Evolutionary conservation across 225 moss, liverwort and hornwort genomes (phyloP).

Genomic region (Antitrichia curtipendula): DNA sequence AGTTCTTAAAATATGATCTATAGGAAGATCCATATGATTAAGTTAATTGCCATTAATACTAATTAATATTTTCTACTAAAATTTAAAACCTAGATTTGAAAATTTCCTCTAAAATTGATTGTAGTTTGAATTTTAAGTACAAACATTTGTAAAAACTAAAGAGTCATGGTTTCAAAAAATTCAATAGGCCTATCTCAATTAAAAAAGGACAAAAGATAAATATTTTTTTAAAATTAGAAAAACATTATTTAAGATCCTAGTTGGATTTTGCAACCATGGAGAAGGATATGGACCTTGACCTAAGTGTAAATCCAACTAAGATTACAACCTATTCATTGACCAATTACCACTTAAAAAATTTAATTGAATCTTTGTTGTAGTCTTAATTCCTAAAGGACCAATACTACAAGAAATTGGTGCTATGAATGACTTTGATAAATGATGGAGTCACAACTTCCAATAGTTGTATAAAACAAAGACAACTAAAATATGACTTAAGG

Average conservation of each 20-base stretch:
- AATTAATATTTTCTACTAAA: neutral
- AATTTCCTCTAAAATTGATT: neutral
- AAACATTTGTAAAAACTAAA: neutral
- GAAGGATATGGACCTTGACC: neutral
- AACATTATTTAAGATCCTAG: neutral
- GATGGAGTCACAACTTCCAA: too few species aligned
- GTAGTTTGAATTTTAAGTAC: neutral
- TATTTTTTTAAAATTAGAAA: neutral
- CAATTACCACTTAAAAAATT: neutral
- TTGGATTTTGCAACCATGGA: neutral
- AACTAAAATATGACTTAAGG: too few species aligned
- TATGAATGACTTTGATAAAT: too few species aligned
- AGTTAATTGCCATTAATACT: neutral
- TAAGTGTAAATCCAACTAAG: neutral
- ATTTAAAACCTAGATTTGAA: neutral
- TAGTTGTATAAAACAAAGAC: too few species aligned
- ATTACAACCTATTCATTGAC: neutral
- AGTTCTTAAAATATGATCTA: neutral
- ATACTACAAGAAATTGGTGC: too few species aligned
- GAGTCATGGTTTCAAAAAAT: fast-evolving
- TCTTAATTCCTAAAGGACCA: too few species aligned
- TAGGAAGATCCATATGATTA: neutral
- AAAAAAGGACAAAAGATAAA: neutral
- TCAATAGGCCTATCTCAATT: fast-evolving
- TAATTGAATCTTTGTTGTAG: fast-evolving